These are phyloP conservation scores for Solanum dulcamara DNA, from an alignment of 257 asterid species.

Conservation along the genomic window DNA sequence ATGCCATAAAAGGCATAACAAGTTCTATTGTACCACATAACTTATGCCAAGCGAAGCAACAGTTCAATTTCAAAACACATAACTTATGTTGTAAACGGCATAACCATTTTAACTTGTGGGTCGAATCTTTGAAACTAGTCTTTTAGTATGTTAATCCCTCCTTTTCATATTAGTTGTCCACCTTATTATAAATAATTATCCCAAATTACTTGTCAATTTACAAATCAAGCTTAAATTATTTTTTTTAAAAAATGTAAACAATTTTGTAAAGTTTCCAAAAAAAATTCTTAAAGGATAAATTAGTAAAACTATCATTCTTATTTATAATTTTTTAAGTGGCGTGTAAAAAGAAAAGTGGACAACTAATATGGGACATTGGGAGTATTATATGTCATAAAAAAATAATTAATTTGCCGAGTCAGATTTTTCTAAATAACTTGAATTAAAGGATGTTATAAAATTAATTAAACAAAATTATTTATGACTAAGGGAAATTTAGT, in stretches of 20 bases:
- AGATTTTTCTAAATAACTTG: background rate
- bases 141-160: fast-evolving
- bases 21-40: background rate
- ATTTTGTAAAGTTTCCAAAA: too few relatives aligned
- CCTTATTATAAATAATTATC: too few relatives aligned
- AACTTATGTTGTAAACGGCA: background rate
- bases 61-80: too few relatives aligned
- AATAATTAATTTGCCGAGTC: background rate
- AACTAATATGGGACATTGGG: too few relatives aligned
- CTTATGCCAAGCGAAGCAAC: background rate
- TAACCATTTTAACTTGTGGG: background rate
- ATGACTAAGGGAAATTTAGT: too few relatives aligned
- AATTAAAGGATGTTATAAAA: background rate
- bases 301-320: background rate
- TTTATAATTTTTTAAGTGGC: too few relatives aligned
- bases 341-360: background rate
- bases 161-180: background rate
- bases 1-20: background rate
- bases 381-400: background rate
- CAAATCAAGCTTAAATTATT: too few relatives aligned
- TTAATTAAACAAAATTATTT: too few relatives aligned
- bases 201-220: too few relatives aligned
- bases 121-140: too few relatives aligned
- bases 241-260: too few relatives aligned
- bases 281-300: background rate